Evolutionary conservation across 2,329 filamentous ascomycete species (phyloP).

Genomic region (Phialophora macrospora): DNA sequence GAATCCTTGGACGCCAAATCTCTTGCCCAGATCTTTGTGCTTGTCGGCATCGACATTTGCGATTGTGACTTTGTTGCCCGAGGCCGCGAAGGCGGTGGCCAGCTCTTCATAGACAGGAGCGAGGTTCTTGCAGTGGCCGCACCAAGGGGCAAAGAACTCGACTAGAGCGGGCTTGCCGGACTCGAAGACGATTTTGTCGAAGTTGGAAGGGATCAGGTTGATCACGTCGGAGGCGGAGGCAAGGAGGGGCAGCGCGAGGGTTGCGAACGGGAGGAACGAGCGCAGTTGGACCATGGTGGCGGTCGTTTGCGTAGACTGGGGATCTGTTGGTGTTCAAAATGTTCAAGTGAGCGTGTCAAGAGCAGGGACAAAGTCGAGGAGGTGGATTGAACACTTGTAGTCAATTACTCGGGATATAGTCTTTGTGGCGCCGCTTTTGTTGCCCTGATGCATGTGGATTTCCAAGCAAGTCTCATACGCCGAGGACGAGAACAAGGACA

Average conservation of each 20-base stretch:
- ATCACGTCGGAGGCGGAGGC: conserved; percentile 80
- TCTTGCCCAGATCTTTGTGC: conserved; percentile 80
- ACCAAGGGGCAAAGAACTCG: conserved; percentile 99
- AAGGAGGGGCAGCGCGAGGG: conserved; percentile 58
- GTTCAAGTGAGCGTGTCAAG: not conserved
- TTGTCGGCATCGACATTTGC: conserved; percentile 96
- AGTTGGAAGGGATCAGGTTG: conserved; percentile 88
- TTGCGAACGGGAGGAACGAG: conserved; percentile 30
- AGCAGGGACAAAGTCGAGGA: not conserved
- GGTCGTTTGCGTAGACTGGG: conserved; percentile 1
- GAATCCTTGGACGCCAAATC: conserved; percentile 90
- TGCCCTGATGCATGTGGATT: conserved; percentile 18
- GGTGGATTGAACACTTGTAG: not conserved
- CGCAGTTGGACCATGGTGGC: conserved; percentile 29
- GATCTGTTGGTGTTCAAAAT: too few relatives aligned
- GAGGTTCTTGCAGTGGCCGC: conserved; percentile 97
- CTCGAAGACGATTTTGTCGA: conserved; percentile 85
- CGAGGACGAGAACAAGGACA: conserved; percentile 18
- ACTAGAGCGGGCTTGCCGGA: conserved; percentile 94
- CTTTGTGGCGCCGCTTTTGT: conserved; percentile 9
- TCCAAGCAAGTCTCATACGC: conserved; percentile 21
- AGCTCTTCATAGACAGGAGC: conserved; percentile 95
- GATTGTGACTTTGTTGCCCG: conserved; percentile 78
- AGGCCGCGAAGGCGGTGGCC: conserved; percentile 72
- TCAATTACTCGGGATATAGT: not conserved